Evolutionary conservation across 352 stramenopile species (phyloP).

Genomic region (Phytopythium boreale): DNA sequence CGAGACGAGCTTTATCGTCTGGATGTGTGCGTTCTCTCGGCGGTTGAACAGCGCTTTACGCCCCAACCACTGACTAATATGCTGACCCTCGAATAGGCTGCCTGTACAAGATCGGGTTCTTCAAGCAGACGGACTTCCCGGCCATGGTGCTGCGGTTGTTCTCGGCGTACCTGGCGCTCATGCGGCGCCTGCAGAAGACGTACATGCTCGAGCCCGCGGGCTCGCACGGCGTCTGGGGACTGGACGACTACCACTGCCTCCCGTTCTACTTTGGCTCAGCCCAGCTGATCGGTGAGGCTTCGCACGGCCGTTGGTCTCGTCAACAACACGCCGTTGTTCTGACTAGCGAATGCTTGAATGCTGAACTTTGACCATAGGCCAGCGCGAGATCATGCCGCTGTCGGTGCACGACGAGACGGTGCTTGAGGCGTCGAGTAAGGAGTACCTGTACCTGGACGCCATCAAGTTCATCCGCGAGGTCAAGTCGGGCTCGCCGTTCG

Average conservation of each 20-base stretch:
- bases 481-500: slow-evolving; percentile 89
- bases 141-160: slow-evolving; percentile 91
- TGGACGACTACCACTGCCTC: slow-evolving; percentile 99
- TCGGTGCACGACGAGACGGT: slow-evolving; percentile 73
- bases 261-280: slow-evolving; percentile 97
- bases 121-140: slow-evolving; percentile 79
- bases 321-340: background rate
- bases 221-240: slow-evolving; percentile 98
- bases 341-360: background rate
- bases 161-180: slow-evolving; percentile 92
- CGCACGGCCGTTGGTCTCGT: background rate
- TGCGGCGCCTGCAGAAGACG: slow-evolving; percentile 92
- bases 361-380: slow-evolving; percentile 25
- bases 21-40: slow-evolving; percentile 69
- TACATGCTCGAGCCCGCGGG: slow-evolving; percentile 99
- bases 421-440: slow-evolving; percentile 50
- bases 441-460: slow-evolving; percentile 93
- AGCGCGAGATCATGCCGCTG: slow-evolving; percentile 64
- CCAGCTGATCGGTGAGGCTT: slow-evolving; percentile 81
- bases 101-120: slow-evolving; percentile 90
- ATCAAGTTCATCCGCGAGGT: slow-evolving; percentile 92
- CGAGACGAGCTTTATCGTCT: slow-evolving; percentile 97
- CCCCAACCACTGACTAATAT: background rate
- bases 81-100: slow-evolving; percentile 27
- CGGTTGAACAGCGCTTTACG: slow-evolving; percentile 1